phyloP scores from a whole-genome alignment of 306 rosid genomes.

The Cicer bijugum region DNA sequence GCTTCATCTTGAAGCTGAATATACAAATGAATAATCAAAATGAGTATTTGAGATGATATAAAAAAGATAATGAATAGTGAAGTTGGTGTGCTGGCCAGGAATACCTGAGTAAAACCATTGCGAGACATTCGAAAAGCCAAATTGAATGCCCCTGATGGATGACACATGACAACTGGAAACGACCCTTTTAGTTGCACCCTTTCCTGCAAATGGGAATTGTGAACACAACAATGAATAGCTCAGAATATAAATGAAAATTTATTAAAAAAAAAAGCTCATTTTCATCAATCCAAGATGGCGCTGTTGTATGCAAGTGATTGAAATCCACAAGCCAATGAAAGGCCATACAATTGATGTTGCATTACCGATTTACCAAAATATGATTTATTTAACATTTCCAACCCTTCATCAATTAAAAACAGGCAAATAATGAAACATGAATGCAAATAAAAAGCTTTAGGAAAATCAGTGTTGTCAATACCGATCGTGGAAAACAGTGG shows the following conservation, averaged over 20 bases:
- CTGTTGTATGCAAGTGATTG: conserved; percentile 2
- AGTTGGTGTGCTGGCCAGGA: conserved; percentile 25
- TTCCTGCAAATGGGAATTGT: conserved; percentile 60
- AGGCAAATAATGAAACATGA: conserved; percentile 7
- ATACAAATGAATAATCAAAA: conserved; percentile 32
- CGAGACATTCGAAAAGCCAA: conserved; percentile 74
- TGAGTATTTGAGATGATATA: neutral
- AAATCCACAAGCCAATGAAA: conserved; percentile 19
- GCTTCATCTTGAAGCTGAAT: conserved; percentile 86
- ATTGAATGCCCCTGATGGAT: conserved; percentile 65
- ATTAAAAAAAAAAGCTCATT: neutral
- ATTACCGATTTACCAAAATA: conserved; percentile 6
- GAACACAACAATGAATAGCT: conserved; percentile 33
- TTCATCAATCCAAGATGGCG: conserved; percentile 6
- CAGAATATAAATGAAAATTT: conserved; percentile 17
- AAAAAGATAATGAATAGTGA: conserved; percentile 3
- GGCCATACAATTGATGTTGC: conserved; percentile 23
- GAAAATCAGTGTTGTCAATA: too few relatives aligned
- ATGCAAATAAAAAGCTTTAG: conserved; percentile 20
- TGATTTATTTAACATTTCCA: conserved; percentile 22
- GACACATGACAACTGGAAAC: conserved; percentile 72
- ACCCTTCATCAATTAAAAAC: conserved; percentile 16
- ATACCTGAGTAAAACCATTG: conserved; percentile 75
- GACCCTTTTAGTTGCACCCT: conserved; percentile 64
- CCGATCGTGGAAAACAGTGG: too few relatives aligned